Evolutionary conservation across 306 rosid species (phyloP).

Genomic region (Acacia melanoxylon): DNA sequence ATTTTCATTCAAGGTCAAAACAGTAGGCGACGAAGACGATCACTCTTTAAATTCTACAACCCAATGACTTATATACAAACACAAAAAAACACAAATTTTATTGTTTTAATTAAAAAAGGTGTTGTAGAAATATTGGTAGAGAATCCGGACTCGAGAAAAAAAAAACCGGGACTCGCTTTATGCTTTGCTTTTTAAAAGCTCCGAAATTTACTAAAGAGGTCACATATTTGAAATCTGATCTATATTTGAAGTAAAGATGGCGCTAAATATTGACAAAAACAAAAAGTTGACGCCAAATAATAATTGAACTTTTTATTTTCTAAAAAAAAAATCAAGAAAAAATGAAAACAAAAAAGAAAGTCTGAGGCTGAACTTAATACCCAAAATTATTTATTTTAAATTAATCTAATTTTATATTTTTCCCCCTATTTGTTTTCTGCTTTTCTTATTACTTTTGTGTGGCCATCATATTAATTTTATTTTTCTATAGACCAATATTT

Average conservation of each 20-base stretch:
- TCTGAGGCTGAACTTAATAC: neutral
- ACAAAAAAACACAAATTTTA: no score
- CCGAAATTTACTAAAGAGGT: slow-evolving; percentile 6
- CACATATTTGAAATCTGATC: slow-evolving; percentile 7
- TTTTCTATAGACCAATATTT: neutral
- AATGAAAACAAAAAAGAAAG: no score
- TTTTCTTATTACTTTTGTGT: no score
- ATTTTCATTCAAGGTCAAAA: no score
- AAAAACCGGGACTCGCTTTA: neutral
- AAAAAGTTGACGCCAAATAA: neutral
- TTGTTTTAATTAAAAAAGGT: no score
- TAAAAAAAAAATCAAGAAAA: neutral
- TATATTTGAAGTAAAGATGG: slow-evolving; percentile 41
- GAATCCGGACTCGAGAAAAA: no score
- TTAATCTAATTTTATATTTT: neutral
- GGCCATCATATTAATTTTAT: neutral
- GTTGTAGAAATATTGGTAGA: no score
- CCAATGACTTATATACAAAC: neutral
- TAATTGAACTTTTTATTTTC: neutral
- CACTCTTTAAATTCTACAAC: neutral
- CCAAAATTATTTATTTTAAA: neutral
- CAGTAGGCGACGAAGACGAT: no score
- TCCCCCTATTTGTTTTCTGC: no score
- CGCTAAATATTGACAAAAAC: neutral
- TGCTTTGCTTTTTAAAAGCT: slow-evolving; percentile 4